Conservation (phyloP, 169 alveolate genomes). For the Eimeria tenella region DNA sequence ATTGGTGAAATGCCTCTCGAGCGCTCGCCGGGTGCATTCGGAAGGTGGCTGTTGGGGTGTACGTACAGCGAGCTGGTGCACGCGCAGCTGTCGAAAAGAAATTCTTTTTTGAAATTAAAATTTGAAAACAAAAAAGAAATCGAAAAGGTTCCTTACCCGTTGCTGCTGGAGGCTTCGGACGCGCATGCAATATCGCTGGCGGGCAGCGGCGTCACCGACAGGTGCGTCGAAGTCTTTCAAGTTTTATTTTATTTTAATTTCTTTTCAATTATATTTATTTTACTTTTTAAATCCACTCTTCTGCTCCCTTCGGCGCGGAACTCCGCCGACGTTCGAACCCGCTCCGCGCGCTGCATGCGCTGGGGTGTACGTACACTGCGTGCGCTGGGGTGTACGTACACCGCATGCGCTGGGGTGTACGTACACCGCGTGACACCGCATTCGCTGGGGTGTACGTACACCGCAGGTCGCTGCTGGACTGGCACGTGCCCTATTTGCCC, state of each 20-base stretch:
- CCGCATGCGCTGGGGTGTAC: no score
- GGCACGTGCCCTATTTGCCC: constrained; percentile 49
- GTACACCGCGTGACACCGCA: not conserved
- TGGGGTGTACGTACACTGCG: no score
- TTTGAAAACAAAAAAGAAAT: not conserved
- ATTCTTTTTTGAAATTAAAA: no score
- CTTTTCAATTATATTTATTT: not conserved
- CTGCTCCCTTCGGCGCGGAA: not conserved
- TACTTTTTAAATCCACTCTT: not conserved
- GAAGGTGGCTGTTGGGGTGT: no score
- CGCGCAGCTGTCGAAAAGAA: no score
- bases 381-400: no score
- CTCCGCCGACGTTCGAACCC: no score
- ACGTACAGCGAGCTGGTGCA: no score
- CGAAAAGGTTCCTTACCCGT: not conserved
- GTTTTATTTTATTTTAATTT: not conserved
- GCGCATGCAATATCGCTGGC: not conserved
- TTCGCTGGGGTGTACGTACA: no score
- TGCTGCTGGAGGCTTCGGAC: constrained; percentile 29
- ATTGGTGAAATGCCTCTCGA: no score
- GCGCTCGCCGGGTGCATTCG: no score
- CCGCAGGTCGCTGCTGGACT: constrained; percentile 23
- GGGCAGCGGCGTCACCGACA: not conserved
- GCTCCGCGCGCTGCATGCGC: no score
- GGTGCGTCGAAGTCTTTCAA: not conserved